Percentiles rank a stretch among this genome's conserved stretches.
Evolutionary conservation across 1,284 basidiomycete species (phyloP).

Genomic region (Sporisorium scitamineum): DNA sequence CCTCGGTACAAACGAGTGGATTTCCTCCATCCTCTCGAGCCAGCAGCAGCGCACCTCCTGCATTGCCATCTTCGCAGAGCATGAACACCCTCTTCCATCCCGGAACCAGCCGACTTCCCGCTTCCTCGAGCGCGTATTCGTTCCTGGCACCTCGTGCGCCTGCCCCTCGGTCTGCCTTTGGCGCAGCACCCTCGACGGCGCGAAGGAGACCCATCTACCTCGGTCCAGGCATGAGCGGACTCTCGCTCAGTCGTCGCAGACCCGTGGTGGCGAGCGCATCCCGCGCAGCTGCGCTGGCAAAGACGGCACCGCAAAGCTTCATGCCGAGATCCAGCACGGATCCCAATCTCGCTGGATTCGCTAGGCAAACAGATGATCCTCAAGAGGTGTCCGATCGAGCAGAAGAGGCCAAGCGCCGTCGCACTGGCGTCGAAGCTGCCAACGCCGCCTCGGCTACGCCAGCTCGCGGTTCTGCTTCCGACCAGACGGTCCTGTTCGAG

Average conservation of each 20-base stretch:
- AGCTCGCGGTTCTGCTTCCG: background rate
- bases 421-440: constrained; percentile 14
- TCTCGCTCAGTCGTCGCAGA: constrained; percentile 42
- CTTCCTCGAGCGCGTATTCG: constrained; percentile 41
- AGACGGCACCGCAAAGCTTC: constrained; percentile 9
- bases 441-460: background rate
- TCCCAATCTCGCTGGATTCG: constrained; percentile 27
- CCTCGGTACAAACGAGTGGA: constrained; percentile 7
- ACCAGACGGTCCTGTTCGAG: constrained; percentile 36
- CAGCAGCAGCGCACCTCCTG: constrained; percentile 39
- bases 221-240: constrained; percentile 49
- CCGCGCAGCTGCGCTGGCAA: constrained; percentile 23
- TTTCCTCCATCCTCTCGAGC: constrained; percentile 31
- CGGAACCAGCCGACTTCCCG: constrained; percentile 23
- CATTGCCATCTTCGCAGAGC: constrained; percentile 34
- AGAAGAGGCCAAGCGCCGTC: constrained; percentile 45
- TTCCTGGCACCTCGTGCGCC: constrained; percentile 45
- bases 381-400: constrained; percentile 26
- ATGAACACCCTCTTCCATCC: constrained; percentile 45
- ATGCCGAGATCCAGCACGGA: constrained; percentile 43
- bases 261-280: constrained; percentile 38
- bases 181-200: constrained; percentile 8
- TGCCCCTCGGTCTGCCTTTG: constrained; percentile 12
- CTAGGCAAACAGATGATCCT: constrained; percentile 14
- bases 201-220: constrained; percentile 46